Conservation (phyloP, 2,329 filamentous ascomycete genomes). For the Rhytidhysteron rufulum region DNA sequence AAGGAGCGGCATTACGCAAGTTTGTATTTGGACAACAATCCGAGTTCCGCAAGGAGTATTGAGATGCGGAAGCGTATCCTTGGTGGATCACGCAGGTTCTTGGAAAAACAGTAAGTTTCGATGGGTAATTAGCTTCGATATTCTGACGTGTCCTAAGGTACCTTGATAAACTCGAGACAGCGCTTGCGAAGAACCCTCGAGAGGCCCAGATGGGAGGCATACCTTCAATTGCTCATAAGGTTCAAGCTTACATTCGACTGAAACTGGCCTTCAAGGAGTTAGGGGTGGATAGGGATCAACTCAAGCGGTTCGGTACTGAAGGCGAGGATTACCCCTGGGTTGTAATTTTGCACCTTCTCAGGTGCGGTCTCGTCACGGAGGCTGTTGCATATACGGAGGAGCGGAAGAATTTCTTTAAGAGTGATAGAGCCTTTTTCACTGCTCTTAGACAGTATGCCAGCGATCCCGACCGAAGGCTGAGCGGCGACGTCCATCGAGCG, state of each 20-base stretch:
- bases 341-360: slow-evolving; percentile 84
- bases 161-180: slow-evolving; percentile 68
- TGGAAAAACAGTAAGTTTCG: slow-evolving; percentile 61
- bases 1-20: slow-evolving; percentile 72
- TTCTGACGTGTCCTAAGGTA: no score
- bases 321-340: slow-evolving; percentile 87
- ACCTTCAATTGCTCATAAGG: slow-evolving; percentile 83
- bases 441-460: slow-evolving; percentile 84
- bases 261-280: slow-evolving; percentile 77
- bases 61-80: slow-evolving; percentile 76
- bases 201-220: slow-evolving; percentile 88
- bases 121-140: no score
- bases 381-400: slow-evolving; percentile 85
- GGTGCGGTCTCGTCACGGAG: slow-evolving; percentile 78
- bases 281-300: slow-evolving; percentile 72
- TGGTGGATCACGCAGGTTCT: slow-evolving; percentile 70
- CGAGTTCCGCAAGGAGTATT: slow-evolving; percentile 60
- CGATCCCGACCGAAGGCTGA: slow-evolving; percentile 71
- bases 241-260: slow-evolving; percentile 86
- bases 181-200: slow-evolving; percentile 77
- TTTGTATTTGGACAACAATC: slow-evolving; percentile 72
- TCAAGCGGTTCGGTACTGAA: slow-evolving; percentile 63
- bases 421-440: slow-evolving; percentile 82
- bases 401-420: slow-evolving; percentile 76
- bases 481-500: slow-evolving; percentile 74